These are phyloP conservation scores for Nakaseomyces bracarensis DNA, from an alignment of 1,139 yeast genomes.

Conservation along the genomic window DNA sequence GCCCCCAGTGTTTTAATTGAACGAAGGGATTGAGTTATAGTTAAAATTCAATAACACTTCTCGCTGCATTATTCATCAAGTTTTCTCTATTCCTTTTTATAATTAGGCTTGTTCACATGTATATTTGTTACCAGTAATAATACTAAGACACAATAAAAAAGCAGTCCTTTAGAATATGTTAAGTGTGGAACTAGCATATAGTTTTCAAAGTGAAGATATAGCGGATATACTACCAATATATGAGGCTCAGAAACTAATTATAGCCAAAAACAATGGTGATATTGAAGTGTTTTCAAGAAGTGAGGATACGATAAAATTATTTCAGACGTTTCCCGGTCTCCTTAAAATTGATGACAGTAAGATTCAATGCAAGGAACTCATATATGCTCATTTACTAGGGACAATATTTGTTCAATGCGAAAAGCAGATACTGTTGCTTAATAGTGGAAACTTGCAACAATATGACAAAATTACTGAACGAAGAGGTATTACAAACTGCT, in stretches of 20 bases:
- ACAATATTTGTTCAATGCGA: slow-evolving; percentile 28
- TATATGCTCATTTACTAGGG: slow-evolving; percentile 21
- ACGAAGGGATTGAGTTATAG: no score
- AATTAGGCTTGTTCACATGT: no score
- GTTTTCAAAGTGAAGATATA: slow-evolving; percentile 17
- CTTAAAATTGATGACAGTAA: slow-evolving; percentile 14
- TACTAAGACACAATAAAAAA: no score
- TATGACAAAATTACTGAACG: slow-evolving; percentile 30
- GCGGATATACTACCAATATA: slow-evolving; percentile 21
- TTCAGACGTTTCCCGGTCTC: slow-evolving; percentile 25
- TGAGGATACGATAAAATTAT: slow-evolving; percentile 16
- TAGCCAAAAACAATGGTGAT: slow-evolving; percentile 24
- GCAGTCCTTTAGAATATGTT: no score
- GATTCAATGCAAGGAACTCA: slow-evolving; percentile 15
- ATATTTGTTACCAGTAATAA: no score
- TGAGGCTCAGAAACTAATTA: slow-evolving; percentile 22
- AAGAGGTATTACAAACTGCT: slow-evolving; percentile 24
- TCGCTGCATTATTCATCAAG: no score
- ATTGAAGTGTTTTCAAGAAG: slow-evolving; percentile 26
- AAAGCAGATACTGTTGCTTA: slow-evolving; percentile 22
- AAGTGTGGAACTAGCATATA: slow-evolving; percentile 16
- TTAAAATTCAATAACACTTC: no score
- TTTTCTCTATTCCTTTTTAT: no score
- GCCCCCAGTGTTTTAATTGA: no score
- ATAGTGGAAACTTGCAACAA: slow-evolving; percentile 26